Evolutionary conservation across 2,329 filamentous ascomycete genomes (phyloP), one percentile per base, ranked within the genome.

Genomic region (Bipolaris bicolor): DNA sequence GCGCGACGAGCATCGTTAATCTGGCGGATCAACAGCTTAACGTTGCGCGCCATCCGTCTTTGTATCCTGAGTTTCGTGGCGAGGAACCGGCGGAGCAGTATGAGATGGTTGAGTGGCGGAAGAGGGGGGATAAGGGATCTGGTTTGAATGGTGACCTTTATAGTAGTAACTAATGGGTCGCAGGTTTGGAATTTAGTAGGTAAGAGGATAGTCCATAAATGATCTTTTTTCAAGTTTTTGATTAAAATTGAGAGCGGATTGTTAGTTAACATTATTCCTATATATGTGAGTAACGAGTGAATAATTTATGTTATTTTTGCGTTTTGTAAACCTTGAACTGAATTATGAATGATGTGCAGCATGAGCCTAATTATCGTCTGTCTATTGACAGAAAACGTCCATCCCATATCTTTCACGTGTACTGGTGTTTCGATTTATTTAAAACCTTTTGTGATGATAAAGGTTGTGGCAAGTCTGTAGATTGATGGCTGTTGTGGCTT

Each of bases 1-100:
- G 44, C 10, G 57, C 53, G 13, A 1, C 49, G 13, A 44, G 48
- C 3, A 37, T 60, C 1, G 49, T 57, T n/a, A 53, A 57, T 18
- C 2, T 39, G 1, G 11, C 20, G n/a, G 57, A 60, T 18, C 53
- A 52, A 9, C 20, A 11, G 26, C 22, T 52, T 5, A 52, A 53
- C 3, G 24, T 43, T 13, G 49, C 57, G 11, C 49, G 45, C 5
- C 36, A 49, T 49, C 49, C 53, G 7, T 43, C 44, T 7, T 10
- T 36, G 36, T 57, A 52, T 16, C 15, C 48, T 2, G 43, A 46
- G 33, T 36, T 29, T 16, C 5, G 7, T 20, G 13, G 7, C 2
- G 11, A 22, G 11, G 13, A 15, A 7, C 5, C 10, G 16, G 16
- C 5, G 11, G 36, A 41, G n/a, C 36, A 43, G 15, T 54, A 57